phyloP scores from a whole-genome alignment of 805 yeast genomes.

The Candida ulmi region DNA sequence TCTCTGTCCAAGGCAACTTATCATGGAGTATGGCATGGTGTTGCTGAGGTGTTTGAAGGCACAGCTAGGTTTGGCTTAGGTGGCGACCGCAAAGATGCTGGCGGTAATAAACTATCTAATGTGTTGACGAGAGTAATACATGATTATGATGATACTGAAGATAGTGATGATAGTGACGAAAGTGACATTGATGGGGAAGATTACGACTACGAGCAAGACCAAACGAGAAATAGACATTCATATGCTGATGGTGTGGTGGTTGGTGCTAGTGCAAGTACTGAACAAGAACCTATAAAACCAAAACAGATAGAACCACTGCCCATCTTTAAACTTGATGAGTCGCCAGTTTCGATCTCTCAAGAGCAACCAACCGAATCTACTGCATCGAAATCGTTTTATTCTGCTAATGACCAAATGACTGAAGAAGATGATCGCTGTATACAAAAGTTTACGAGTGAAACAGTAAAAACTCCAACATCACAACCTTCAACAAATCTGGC shows the following conservation, averaged over 20 bases:
- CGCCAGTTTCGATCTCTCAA: too few species aligned
- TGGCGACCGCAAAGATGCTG: constrained; percentile 2
- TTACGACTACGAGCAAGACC: not conserved
- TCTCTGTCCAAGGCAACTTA: constrained; percentile 9
- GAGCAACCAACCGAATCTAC: not conserved
- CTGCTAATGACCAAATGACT: not conserved
- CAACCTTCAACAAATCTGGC: not conserved
- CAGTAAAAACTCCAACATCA: too few species aligned
- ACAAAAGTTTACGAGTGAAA: too few species aligned
- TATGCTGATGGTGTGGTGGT: too few species aligned
- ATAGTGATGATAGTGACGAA: constrained; percentile 1
- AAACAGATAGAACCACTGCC: too few species aligned
- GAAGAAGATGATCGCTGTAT: not conserved
- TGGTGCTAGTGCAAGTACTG: too few species aligned
- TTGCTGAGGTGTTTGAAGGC: constrained; percentile 3
- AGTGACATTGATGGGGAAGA: not conserved
- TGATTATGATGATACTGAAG: constrained; percentile 2
- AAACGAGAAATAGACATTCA: too few species aligned
- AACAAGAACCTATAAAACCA: too few species aligned
- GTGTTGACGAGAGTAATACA: not conserved
- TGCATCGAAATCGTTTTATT: not conserved
- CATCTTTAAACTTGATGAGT: too few species aligned
- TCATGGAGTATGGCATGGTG: constrained; percentile 2
- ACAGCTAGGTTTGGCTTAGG: constrained; percentile 5
- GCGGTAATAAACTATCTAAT: not conserved